Evolutionary conservation across 495 filamentous ascomycete species (phyloP).

Genomic region (Pyronema domesticum): DNA sequence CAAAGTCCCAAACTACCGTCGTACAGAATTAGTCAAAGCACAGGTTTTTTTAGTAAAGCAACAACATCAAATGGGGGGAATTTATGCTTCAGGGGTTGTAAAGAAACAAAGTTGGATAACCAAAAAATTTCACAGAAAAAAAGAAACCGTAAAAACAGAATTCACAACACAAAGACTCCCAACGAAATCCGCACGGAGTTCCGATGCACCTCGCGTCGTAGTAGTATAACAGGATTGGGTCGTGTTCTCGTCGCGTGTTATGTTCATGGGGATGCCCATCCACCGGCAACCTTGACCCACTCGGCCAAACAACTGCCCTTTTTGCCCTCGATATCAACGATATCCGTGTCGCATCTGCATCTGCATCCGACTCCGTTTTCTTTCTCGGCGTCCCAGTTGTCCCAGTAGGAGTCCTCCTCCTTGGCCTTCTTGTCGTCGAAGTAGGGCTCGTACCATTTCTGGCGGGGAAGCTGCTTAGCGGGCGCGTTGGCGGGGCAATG

Average conservation of each 20-base stretch:
- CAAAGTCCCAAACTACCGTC: not conserved
- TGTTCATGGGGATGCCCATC: slow-evolving; percentile 56
- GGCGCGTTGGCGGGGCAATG: slow-evolving; percentile 96
- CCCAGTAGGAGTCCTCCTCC: slow-evolving; percentile 97
- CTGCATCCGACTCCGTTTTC: slow-evolving; percentile 96
- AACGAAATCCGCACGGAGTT: slow-evolving; percentile 11
- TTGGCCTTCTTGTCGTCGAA: slow-evolving; percentile 69
- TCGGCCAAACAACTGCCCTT: slow-evolving; percentile 85
- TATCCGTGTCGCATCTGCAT: slow-evolving; percentile 96
- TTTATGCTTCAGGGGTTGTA: not conserved
- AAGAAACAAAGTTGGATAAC: slow-evolving; percentile 9
- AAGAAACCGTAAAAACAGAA: slow-evolving; percentile 20
- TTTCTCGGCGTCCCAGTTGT: slow-evolving; percentile 61
- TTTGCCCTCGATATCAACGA: slow-evolving; percentile 93
- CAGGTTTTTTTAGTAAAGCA: not conserved
- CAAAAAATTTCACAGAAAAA: slow-evolving; percentile 13
- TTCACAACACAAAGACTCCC: slow-evolving; percentile 15
- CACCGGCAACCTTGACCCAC: slow-evolving; percentile 95
- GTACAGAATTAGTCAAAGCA: not conserved
- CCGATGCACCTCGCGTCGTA: slow-evolving; percentile 1
- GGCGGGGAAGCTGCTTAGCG: slow-evolving; percentile 63
- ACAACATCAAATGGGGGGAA: not conserved
- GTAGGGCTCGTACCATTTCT: slow-evolving; percentile 69
- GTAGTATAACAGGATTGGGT: slow-evolving; percentile 2
- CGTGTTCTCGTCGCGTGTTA: not conserved